Conservation (phyloP, 352 stramenopile genomes). For the Globisporangium emineosum region DNA sequence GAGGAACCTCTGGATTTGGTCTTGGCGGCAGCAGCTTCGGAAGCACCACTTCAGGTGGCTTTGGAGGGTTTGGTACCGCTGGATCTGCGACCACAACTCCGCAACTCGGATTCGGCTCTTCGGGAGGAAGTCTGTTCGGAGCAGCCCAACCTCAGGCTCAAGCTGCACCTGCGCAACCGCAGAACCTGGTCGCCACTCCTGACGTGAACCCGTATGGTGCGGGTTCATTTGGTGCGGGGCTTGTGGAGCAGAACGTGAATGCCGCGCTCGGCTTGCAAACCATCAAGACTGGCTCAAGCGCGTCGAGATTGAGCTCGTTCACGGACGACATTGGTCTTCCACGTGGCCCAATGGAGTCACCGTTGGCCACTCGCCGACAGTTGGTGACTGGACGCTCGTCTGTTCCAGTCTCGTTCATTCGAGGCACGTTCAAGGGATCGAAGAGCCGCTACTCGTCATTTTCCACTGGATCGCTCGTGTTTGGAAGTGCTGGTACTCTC, state of each 20-base stretch:
- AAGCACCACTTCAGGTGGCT: constrained; percentile 27
- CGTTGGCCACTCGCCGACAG: constrained; percentile 56
- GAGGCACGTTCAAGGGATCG: constrained; percentile 69
- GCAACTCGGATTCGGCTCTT: constrained; percentile 20
- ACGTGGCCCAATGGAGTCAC: constrained; percentile 49
- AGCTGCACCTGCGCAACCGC: constrained; percentile 43
- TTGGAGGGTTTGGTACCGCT: constrained; percentile 43
- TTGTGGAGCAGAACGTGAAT: constrained; percentile 66
- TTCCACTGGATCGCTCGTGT: constrained; percentile 19
- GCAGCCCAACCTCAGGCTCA: constrained; percentile 40
- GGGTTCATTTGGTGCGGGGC: constrained; percentile 49
- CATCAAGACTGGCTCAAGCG: constrained; percentile 48
- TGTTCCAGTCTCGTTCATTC: constrained; percentile 73
- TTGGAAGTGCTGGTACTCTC: constrained; percentile 16
- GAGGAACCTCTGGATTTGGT: constrained; percentile 36
- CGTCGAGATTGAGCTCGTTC: constrained; percentile 51
- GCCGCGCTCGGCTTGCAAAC: constrained; percentile 51
- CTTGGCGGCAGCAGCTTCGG: constrained; percentile 42
- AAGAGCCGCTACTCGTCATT: constrained; percentile 63
- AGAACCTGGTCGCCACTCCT: constrained; percentile 42
- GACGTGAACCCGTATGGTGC: constrained; percentile 64
- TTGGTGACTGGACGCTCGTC: constrained; percentile 43
- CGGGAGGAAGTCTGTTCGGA: constrained; percentile 16
- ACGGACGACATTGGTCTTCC: constrained; percentile 71
- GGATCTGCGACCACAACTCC: constrained; percentile 7